Base-by-base conservation (phyloP, 2,329 filamentous ascomycete genomes). In the Colletotrichum limetticola region DNA sequence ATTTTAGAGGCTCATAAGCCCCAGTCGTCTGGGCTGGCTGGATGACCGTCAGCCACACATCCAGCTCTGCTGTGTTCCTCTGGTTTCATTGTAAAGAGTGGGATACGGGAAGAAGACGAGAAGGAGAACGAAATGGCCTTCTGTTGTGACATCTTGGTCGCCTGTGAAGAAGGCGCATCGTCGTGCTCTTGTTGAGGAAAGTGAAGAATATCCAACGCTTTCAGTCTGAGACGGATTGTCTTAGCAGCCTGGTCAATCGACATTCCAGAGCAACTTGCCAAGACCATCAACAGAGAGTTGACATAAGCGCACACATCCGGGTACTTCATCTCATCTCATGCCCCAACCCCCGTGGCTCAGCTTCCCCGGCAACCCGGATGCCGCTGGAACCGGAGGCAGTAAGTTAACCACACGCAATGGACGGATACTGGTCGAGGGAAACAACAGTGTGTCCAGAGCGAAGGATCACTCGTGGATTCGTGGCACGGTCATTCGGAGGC, bases 1-100 rank as follows among this genome's bases (percentile, higher is more conserved):
- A 59, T 52, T 63, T 58, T 72, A 64, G 69, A 14, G 52, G 19
- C 9, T 24, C 58, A 24, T 57, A 55, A 63, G 65, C 69, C 64
- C 46, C 55, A 28, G 61, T 32, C 28, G 32, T 3, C 42, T 32
- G 63, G 22, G 46, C 42, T 53, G 64, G 2, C 8, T 42, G 24
- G 49, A 26, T 26, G 42, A 42, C 60, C 12, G 42, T 32, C 59
- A 56, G 52, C 37, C 52, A 57, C 9, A 19, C 42, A n/a, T 19
- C 68, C 19, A 60, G 55, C 30, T 19, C 53, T 24, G 56, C 63
- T 19, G 28, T 52, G 26, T 16, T 30, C 19, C 8, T 22, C 19
- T 46, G 26, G 22, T 28, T 19, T 8, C 5, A 4, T 19, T 24
- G 59, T 30, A 12, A 19, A 46, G 14, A 4, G n/a, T 19, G 16